Evolutionary conservation across 352 stramenopile genomes (phyloP).

Genomic region (Peronospora farinosa): DNA sequence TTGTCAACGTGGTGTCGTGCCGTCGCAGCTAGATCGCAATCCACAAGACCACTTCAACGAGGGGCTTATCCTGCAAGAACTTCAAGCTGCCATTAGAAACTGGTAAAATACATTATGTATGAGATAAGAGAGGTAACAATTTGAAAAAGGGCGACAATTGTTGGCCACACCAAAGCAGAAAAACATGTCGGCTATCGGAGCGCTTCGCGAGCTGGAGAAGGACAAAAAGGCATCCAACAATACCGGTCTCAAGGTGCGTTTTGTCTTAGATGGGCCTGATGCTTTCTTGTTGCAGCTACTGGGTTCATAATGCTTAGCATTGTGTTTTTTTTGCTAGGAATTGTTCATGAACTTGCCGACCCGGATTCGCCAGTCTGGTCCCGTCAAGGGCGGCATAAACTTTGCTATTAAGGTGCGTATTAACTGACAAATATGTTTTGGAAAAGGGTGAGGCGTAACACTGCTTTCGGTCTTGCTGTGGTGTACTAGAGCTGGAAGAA

Average conservation of each 20-base stretch:
- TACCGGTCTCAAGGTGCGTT: slow-evolving; percentile 44
- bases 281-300: background rate
- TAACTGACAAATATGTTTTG: background rate
- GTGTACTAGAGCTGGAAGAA: slow-evolving; percentile 41
- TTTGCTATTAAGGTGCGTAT: slow-evolving; percentile 43
- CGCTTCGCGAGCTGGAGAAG: slow-evolving; percentile 79
- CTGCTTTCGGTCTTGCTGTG: slow-evolving; percentile 7
- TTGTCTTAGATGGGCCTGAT: background rate
- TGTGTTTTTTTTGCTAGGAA: slow-evolving; percentile 28
- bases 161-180: slow-evolving; percentile 27
- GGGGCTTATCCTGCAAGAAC: slow-evolving; percentile 23
- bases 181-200: slow-evolving; percentile 78
- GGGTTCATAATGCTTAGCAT: slow-evolving; percentile 2
- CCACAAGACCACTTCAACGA: slow-evolving; percentile 17
- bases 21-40: slow-evolving; percentile 1
- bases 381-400: slow-evolving; percentile 51
- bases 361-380: slow-evolving; percentile 56
- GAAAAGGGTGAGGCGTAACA: slow-evolving; percentile 5
- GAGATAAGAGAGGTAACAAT: background rate
- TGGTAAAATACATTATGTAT: slow-evolving; percentile 26
- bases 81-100: slow-evolving; percentile 25
- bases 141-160: slow-evolving; percentile 16
- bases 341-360: slow-evolving; percentile 67
- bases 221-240: slow-evolving; percentile 70
- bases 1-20: background rate